Evolutionary conservation across 371 early-diverging fungal genomes (phyloP).

Genomic region (Apophysomyces trapeziformis): DNA sequence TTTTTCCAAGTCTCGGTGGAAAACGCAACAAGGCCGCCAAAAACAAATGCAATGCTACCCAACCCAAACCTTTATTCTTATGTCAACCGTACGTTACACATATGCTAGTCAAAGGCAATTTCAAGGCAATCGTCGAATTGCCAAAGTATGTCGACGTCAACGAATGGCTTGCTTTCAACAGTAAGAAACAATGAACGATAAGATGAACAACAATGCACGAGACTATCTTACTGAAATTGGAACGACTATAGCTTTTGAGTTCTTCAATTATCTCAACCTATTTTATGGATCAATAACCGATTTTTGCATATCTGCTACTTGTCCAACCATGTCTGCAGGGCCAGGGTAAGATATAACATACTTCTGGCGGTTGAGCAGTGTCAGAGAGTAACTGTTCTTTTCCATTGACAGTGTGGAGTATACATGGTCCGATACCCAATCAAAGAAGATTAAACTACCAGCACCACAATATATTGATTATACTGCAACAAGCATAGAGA

Average conservation of each 20-base stretch:
- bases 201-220: neutral
- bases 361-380: too few species aligned
- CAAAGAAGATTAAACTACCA: slow-evolving; percentile 80
- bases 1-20: slow-evolving; percentile 4
- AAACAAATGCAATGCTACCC: slow-evolving; percentile 6
- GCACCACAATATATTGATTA: slow-evolving; percentile 96
- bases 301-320: slow-evolving; percentile 82
- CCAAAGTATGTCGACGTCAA: slow-evolving; percentile 91
- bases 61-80: slow-evolving; percentile 74
- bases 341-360: slow-evolving; percentile 56
- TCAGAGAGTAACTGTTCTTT: too few species aligned
- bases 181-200: slow-evolving; percentile 42
- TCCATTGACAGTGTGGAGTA: slow-evolving; percentile 70
- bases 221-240: neutral
- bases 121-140: slow-evolving; percentile 83
- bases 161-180: slow-evolving; percentile 95
- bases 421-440: slow-evolving; percentile 89
- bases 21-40: slow-evolving; percentile 21
- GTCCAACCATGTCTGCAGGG: slow-evolving; percentile 91
- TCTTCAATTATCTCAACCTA: slow-evolving; percentile 92
- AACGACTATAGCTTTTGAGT: slow-evolving; percentile 75
- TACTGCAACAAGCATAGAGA: slow-evolving; percentile 90
- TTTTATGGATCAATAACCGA: slow-evolving; percentile 92
- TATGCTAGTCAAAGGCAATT: slow-evolving; percentile 90
- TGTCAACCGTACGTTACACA: slow-evolving; percentile 76